phyloP scores from a whole-genome alignment of 257 asterid species.

The Gentiana straminea region DNA sequence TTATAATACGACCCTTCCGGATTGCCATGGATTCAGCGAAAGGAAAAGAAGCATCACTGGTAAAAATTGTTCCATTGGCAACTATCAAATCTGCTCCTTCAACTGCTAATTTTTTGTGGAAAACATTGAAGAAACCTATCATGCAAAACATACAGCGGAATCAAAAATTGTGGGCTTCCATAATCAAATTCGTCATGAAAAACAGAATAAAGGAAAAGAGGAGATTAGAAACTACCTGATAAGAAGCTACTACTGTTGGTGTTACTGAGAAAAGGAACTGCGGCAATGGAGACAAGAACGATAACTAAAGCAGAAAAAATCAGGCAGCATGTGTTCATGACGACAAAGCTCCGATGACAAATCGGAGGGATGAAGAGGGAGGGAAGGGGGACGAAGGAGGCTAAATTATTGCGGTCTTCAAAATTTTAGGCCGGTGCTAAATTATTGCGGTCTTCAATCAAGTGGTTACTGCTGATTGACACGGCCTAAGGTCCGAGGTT shows the following conservation, averaged over 20 bases:
- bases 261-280: constrained; percentile 12
- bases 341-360: no score
- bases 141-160: neutral
- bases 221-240: neutral
- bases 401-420: no score
- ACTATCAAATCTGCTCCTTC: constrained; percentile 56
- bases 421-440: no score
- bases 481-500: no score
- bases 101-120: neutral
- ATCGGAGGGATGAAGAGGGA: no score
- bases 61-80: constrained; percentile 54
- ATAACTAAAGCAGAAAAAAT: constrained; percentile 9
- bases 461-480: no score
- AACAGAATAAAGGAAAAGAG: neutral
- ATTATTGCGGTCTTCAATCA: no score
- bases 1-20: constrained; percentile 46
- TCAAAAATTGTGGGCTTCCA: neutral
- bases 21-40: constrained; percentile 70
- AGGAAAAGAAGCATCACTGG: constrained; percentile 46
- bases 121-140: neutral
- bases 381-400: no score
- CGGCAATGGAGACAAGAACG: constrained; percentile 14
- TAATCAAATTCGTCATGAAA: neutral
- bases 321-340: constrained; percentile 12
- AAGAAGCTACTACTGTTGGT: neutral